Evolutionary conservation across 2,329 filamentous ascomycete species (phyloP), one percentile per base, ranked within the genome.

Genomic region (Exophiala spinifera): DNA sequence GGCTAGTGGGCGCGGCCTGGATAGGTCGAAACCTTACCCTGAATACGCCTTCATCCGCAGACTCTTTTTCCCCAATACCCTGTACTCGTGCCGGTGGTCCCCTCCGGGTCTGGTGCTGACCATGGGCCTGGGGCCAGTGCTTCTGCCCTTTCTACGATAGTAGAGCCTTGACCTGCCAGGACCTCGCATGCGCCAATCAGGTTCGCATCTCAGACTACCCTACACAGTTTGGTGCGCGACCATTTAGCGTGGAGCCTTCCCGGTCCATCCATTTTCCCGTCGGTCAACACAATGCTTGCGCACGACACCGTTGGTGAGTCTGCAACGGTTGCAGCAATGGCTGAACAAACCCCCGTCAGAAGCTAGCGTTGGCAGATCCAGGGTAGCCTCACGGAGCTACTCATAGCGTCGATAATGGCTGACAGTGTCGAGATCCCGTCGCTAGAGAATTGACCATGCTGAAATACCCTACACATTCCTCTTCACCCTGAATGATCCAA

Each of bases 311-410:
- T 28, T 28, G 45, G n/a, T 6, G 7, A n/a, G n/a, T 34, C 25
- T 20, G n/a, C 45, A 31, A 20, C 36, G 21, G 48, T 33, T 42
- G 31, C 19, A 43, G 53, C 39, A 28, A 28, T 60, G 57, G 57
- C 51, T 55, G 57, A 60, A 60, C 49, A 53, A 55, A 49, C 54
- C 57, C 46, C 48, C 51, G 53, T 36, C 40, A 42, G 11, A 31
- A 10, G 28, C 28, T 31, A 31, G 28, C 28, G 28, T 31, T 31
- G 28, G 28, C 28, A 31, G 28, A 31, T 31, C 28, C 28, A 31
- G 28, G 28, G 28, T 31, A 31, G 28, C 28, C 28, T 31, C 28
- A 31, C 28, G 28, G 11, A 31, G 28, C 28, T 31, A 31, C 28
- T 31, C 40, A 19, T 45, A 46, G 34, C 33, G 34, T 28, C 45